Percentiles rank a stretch among this genome's conserved stretches.
Conservation (phyloP, 805 yeast species). For the Limtongozyma cylindracea region DNA sequence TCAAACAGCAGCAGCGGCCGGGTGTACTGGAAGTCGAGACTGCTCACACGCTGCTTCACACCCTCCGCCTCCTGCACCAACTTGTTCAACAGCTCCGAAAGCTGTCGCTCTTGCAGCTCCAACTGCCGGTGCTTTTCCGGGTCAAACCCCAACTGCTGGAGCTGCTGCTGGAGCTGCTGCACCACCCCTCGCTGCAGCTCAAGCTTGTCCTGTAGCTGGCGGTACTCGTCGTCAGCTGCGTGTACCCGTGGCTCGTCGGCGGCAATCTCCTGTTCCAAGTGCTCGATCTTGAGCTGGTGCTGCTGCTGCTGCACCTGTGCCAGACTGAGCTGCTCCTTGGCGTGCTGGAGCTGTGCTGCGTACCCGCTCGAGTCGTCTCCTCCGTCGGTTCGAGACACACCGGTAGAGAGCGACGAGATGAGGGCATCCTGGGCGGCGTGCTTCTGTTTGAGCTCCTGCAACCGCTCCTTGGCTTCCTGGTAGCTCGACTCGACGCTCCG, state of each 20-base stretch:
- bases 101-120: slow-evolving; percentile 87
- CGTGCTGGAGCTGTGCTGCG: slow-evolving; percentile 38
- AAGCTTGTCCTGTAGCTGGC: slow-evolving; percentile 14
- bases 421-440: slow-evolving; percentile 48
- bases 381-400: slow-evolving; percentile 64
- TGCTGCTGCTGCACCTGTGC: slow-evolving; percentile 31
- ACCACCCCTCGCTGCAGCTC: slow-evolving; percentile 14
- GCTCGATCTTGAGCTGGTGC: slow-evolving; percentile 27
- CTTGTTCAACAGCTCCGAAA: slow-evolving; percentile 78
- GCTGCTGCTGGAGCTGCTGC: slow-evolving; percentile 11
- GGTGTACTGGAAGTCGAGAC: slow-evolving; percentile 63
- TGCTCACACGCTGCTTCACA: slow-evolving; percentile 64
- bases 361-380: slow-evolving; percentile 57
- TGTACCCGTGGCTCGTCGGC: slow-evolving; percentile 21
- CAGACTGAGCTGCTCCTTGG: slow-evolving; percentile 26
- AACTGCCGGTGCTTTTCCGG: slow-evolving; percentile 57
- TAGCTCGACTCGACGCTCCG: too few species aligned
- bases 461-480: slow-evolving; percentile 13
- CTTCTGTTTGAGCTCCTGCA: slow-evolving; percentile 18
- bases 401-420: slow-evolving; percentile 60
- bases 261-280: slow-evolving; percentile 24
- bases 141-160: slow-evolving; percentile 32
- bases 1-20: slow-evolving; percentile 54
- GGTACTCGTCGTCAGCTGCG: slow-evolving; percentile 25
- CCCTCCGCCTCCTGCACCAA: slow-evolving; percentile 39